phyloP scores from a whole-genome alignment of 1,284 basidiomycete species.

The Coriolopsis trogii region DNA sequence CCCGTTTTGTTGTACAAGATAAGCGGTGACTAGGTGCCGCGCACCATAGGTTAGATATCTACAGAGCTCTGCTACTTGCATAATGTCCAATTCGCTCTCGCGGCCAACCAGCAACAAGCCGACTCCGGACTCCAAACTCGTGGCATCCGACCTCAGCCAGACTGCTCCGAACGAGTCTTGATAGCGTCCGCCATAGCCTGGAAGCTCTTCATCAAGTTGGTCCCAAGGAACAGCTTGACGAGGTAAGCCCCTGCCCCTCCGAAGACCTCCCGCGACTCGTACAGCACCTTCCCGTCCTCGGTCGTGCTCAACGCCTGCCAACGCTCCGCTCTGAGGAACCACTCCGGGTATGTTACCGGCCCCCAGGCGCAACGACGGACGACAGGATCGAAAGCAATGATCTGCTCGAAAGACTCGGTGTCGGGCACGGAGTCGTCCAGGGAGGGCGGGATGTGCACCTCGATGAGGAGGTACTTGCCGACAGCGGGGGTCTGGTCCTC shows the following conservation, averaged over 20 bases:
- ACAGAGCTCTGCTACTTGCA: no score
- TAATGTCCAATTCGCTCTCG: no score
- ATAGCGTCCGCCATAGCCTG: slow-evolving; percentile 59
- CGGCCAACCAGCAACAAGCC: no score
- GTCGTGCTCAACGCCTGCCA: slow-evolving; percentile 65
- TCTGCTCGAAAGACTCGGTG: slow-evolving; percentile 34
- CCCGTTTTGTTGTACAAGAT: no score
- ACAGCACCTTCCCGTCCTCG: slow-evolving; percentile 58
- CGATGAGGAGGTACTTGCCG: slow-evolving; percentile 50
- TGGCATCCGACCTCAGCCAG: no score
- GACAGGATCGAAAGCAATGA: slow-evolving; percentile 48
- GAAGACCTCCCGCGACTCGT: slow-evolving; percentile 69
- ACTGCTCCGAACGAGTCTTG: slow-evolving; percentile 56
- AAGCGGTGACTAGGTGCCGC: no score
- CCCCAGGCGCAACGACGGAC: slow-evolving; percentile 61
- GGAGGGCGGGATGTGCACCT: slow-evolving; percentile 62
- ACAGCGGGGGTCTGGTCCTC: slow-evolving; percentile 50
- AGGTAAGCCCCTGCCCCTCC: slow-evolving; percentile 57
- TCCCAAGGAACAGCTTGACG: slow-evolving; percentile 48
- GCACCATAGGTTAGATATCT: no score
- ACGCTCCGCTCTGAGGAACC: slow-evolving; percentile 55
- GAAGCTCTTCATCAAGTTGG: slow-evolving; percentile 49
- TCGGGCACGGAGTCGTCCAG: slow-evolving; percentile 38
- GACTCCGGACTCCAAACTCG: not conserved
- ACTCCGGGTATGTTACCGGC: slow-evolving; percentile 40